phyloP scores from a whole-genome alignment of 495 filamentous ascomycete genomes.

The Haplographium delicatum region DNA sequence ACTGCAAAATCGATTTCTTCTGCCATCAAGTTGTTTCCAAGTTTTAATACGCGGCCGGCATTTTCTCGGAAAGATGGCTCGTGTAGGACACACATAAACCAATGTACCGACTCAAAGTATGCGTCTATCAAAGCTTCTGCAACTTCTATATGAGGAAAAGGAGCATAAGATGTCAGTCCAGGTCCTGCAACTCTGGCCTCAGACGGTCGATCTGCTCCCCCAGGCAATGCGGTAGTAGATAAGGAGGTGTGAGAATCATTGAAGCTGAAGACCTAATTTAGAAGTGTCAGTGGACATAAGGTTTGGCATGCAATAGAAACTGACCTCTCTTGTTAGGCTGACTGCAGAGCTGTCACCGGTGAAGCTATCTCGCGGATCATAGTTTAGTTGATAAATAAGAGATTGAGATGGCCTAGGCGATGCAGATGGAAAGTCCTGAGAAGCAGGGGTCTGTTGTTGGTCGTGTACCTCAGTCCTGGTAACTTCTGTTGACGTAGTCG shows the following conservation, averaged over 20 bases:
- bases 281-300: background rate
- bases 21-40: background rate
- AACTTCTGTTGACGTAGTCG: too few relatives aligned
- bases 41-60: background rate
- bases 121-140: background rate
- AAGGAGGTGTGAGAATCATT: background rate
- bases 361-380: background rate
- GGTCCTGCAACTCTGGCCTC: background rate
- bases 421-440: background rate
- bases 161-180: too few relatives aligned
- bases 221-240: background rate
- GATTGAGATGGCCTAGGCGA: background rate
- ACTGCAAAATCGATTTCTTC: background rate
- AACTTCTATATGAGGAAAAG: background rate
- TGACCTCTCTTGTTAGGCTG: background rate
- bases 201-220: background rate
- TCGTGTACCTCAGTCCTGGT: too few relatives aligned
- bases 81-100: background rate
- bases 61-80: background rate
- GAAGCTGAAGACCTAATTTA: background rate
- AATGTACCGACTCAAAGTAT: background rate
- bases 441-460: background rate
- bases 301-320: background rate
- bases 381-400: background rate
- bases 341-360: background rate